phyloP scores from a whole-genome alignment of 2,329 filamentous ascomycete genomes.

The Acrodontium crateriforme region DNA sequence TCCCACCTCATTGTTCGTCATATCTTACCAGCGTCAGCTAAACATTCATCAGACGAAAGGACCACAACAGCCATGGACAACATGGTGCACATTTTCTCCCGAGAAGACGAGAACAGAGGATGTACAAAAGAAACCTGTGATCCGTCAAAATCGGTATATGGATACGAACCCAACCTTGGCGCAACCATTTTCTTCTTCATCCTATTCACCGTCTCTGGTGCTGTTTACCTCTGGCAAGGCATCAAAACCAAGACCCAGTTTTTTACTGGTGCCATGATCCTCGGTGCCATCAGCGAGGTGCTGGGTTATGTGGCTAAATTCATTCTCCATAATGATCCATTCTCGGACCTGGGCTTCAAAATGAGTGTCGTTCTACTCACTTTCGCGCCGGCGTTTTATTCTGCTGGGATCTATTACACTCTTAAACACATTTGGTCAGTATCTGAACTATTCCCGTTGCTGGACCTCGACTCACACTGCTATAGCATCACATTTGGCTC shows the following conservation, averaged over 20 bases:
- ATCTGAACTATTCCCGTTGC: constrained; percentile 3
- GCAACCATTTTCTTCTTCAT: constrained; percentile 28
- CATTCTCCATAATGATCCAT: constrained; percentile 29
- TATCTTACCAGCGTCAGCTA: no score
- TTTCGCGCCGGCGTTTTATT: constrained; percentile 31
- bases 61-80: no score
- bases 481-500: constrained; percentile 29
- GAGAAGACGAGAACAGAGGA: constrained; percentile 13
- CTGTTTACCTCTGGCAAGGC: constrained; percentile 21
- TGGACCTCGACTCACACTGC: constrained; percentile 14
- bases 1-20: no score
- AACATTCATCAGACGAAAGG: no score
- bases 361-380: constrained; percentile 31
- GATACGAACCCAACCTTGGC: constrained; percentile 24
- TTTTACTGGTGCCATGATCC: constrained; percentile 28
- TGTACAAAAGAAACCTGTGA: constrained; percentile 18
- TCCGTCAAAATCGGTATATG: constrained; percentile 14
- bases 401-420: constrained; percentile 32
- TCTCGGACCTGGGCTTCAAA: constrained; percentile 28
- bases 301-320: constrained; percentile 31
- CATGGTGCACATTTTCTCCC: no score
- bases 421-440: constrained; percentile 14
- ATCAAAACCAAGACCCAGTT: constrained; percentile 22
- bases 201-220: constrained; percentile 21
- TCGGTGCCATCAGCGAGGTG: constrained; percentile 29